A percentile compares a stretch with the other conserved stretches of the same genome.
Conservation (phyloP, 2,329 filamentous ascomycete genomes). For the Colletotrichum trifolii region DNA sequence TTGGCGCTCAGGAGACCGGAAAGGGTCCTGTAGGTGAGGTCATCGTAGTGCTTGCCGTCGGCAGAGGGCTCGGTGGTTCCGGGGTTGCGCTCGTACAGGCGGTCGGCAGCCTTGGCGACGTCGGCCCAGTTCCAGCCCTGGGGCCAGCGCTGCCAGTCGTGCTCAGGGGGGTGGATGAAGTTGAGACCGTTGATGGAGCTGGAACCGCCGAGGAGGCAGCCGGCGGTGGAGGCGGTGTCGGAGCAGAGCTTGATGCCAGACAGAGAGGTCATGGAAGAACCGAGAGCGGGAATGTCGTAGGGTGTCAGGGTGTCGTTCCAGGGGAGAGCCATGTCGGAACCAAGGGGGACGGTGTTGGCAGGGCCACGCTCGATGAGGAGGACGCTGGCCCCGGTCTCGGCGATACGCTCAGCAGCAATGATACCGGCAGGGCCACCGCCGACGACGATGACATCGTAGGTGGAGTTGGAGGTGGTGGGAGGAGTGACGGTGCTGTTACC, state of each 20-base stretch:
- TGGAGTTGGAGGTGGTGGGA: conserved; percentile 43
- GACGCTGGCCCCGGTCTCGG: conserved; percentile 49
- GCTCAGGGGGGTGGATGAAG: conserved; percentile 46
- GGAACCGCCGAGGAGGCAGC: conserved; percentile 51
- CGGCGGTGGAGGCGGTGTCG: conserved; percentile 49
- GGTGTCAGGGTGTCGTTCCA: conserved; percentile 48
- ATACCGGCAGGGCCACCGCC: conserved; percentile 51
- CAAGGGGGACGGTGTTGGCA: conserved; percentile 46
- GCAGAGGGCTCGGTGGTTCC: conserved; percentile 41
- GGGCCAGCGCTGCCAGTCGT: conserved; percentile 47
- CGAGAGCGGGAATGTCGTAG: conserved; percentile 45
- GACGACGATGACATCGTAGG: conserved; percentile 53
- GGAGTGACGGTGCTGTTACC: conserved; percentile 40
- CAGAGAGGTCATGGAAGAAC: conserved; percentile 39
- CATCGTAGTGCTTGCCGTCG: conserved; percentile 39
- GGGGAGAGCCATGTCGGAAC: conserved; percentile 43
- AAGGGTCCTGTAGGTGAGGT: conserved; percentile 17
- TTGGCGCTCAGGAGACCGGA: conserved; percentile 27
- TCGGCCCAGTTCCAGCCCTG: conserved; percentile 44
- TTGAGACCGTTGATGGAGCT: conserved; percentile 48
- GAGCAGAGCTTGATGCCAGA: conserved; percentile 45
- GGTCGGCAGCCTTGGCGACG: conserved; percentile 40
- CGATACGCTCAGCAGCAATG: conserved; percentile 48
- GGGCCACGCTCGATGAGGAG: conserved; percentile 52
- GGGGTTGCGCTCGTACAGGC: conserved; percentile 43